Evolutionary conservation across 148 eudicot genomes (phyloP), one percentile per base, ranked within the genome.

Genomic region (Gaultheria prostrata): DNA sequence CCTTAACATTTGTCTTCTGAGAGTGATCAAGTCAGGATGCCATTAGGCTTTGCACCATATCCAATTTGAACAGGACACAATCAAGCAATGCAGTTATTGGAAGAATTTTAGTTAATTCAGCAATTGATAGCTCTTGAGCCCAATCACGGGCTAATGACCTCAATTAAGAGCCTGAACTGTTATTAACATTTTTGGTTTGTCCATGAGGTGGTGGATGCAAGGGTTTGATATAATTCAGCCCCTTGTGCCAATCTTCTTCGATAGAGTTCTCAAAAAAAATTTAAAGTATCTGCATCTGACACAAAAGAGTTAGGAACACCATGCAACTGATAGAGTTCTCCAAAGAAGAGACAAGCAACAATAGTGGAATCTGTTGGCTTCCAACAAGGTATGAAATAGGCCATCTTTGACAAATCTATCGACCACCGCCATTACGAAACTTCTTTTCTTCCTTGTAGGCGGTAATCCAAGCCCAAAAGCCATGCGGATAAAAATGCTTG

Each of bases 141-240:
- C 14, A 11, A 12, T 59, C 35, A 26, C 6, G 8, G 72, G 8
- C 35, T 67, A 67, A 14, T 67, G 35, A 28, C 35, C 33, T 67
- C 72, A 67, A 12, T 28, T 28, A 24, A n/a, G 4, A 8, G 10
- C 69, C 69, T 2, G 69, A 61, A 39, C 43, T 39, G 6, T 39
- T 39, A 39, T n/a, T n/a, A 61, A 8, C 30, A 61, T 61, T 3
- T 9, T 1, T 2, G 4, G 12, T 61, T 61, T 61, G 69, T 61
- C 69, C 69, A 61, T n/a, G 14, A n/a, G 69, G 69, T 61, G 69
- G 69, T 61, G 69, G 69, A 61, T 61, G 28, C 67, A n/a, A 61
- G 28, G 67, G 0, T 61, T 28, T 61, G 69, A 61, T 61, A n/a
- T 8, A 56, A 56, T 56, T n/a, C 61, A 56, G n/a, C 61, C 20